Conservation (phyloP, 208 protist genomes). For the Leishmania martiniquensis region DNA sequence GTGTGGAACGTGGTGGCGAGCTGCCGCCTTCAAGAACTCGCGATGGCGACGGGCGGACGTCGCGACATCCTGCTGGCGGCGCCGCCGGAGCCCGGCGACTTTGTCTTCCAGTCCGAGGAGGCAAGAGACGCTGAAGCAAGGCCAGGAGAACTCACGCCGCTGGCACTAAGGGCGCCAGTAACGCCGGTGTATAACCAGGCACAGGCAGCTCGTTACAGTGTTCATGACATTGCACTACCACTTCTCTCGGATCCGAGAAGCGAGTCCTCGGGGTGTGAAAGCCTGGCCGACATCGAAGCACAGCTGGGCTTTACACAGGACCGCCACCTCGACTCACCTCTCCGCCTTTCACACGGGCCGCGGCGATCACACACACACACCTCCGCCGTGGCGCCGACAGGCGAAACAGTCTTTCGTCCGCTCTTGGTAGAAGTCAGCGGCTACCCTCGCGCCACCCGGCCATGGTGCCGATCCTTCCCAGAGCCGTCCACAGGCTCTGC, state of each 20-base stretch:
- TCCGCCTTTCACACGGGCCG: neutral
- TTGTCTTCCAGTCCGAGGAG: conserved; percentile 33
- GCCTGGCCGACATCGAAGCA: conserved; percentile 17
- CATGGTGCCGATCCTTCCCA: conserved; percentile 67
- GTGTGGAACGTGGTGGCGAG: conserved; percentile 84
- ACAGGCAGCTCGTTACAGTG: conserved; percentile 12
- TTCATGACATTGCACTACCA: conserved; percentile 26
- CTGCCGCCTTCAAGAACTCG: conserved; percentile 49
- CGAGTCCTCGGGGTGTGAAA: conserved; percentile 12
- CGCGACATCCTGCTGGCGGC: conserved; percentile 25
- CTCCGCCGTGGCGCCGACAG: neutral
- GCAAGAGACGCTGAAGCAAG: neutral
- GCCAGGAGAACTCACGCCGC: neutral
- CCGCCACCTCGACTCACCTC: neutral
- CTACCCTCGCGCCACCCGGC: conserved; percentile 27
- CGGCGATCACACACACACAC: neutral
- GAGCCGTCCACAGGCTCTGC: conserved; percentile 33
- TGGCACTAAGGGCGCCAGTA: conserved; percentile 1
- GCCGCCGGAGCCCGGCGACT: conserved; percentile 57
- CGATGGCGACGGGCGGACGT: conserved; percentile 20
- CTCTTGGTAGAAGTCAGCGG: conserved; percentile 35
- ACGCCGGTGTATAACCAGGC: conserved; percentile 17
- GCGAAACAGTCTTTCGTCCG: conserved; percentile 34
- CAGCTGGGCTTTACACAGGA: conserved; percentile 11
- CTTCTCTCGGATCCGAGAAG: conserved; percentile 11